Percentiles rank a stretch among this genome's conserved stretches.
phyloP scores from a whole-genome alignment of 192 early-diverging fungal species.

The Podila epicladia region DNA sequence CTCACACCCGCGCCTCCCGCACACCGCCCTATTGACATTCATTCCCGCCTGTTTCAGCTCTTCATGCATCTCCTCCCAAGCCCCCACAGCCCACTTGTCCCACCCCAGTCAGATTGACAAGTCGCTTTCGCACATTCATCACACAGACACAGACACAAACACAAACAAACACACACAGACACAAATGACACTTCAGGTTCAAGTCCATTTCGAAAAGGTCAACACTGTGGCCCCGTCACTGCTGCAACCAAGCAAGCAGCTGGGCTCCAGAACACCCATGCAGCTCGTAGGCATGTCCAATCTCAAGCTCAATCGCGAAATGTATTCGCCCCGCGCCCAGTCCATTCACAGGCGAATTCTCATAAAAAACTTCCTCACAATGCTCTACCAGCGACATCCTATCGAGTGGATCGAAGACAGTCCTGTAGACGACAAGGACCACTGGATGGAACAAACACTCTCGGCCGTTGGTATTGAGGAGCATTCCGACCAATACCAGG shows the following conservation, averaged over 20 bases:
- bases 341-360: constrained; percentile 37
- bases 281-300: constrained; percentile 40
- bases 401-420: constrained; percentile 28
- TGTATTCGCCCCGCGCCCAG: constrained; percentile 23
- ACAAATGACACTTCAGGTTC: background rate
- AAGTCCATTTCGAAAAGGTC: constrained; percentile 5
- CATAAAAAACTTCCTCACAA: constrained; percentile 41
- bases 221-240: constrained; percentile 20
- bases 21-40: no score
- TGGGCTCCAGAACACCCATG: constrained; percentile 28
- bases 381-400: constrained; percentile 35
- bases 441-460: constrained; percentile 48
- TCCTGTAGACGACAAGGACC: constrained; percentile 20
- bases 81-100: no score
- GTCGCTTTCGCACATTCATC: background rate
- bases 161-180: background rate
- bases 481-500: background rate
- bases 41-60: no score
- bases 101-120: background rate
- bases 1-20: no score
- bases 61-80: no score
- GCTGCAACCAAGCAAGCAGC: constrained; percentile 14
- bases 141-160: background rate
- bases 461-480: constrained; percentile 30
- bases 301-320: constrained; percentile 30